Conservation (phyloP, 2,329 filamentous ascomycete genomes). For the Sporothrix curviconia region DNA sequence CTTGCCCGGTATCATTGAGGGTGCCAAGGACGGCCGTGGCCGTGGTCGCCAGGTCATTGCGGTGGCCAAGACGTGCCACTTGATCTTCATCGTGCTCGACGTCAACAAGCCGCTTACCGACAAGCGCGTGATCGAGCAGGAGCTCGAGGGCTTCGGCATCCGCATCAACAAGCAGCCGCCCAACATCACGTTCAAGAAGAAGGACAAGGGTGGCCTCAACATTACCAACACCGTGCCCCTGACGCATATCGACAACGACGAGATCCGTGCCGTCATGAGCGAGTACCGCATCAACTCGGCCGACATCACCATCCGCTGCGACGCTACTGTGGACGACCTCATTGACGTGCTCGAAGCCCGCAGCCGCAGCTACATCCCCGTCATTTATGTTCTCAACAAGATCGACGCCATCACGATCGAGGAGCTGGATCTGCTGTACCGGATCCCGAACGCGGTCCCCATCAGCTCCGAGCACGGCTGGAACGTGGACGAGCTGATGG, state of each 20-base stretch:
- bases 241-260: constrained; percentile 86
- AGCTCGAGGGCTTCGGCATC: constrained; percentile 95
- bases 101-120: constrained; percentile 98
- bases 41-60: constrained; percentile 97
- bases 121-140: constrained; percentile 89
- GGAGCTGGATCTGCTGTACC: constrained; percentile 90
- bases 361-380: constrained; percentile 94
- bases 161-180: constrained; percentile 95
- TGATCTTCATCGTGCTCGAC: constrained; percentile 97
- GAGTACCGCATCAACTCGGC: constrained; percentile 96
- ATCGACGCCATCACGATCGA: constrained; percentile 98
- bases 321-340: constrained; percentile 93
- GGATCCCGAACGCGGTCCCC: constrained; percentile 92
- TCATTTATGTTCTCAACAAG: constrained; percentile 98
- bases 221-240: constrained; percentile 93
- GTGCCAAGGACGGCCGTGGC: constrained; percentile 96
- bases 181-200: constrained; percentile 99
- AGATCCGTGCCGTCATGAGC: constrained; percentile 96
- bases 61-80: constrained; percentile 95
- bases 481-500: constrained; percentile 95
- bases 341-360: constrained; percentile 95
- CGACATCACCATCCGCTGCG: constrained; percentile 95
- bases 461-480: constrained; percentile 97
- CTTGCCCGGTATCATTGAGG: constrained; percentile 96
- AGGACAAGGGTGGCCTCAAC: constrained; percentile 95